These are phyloP conservation scores for Termitomyces sp. DNA, from an alignment of 768 basidiomycete species.

Conservation along the genomic window DNA sequence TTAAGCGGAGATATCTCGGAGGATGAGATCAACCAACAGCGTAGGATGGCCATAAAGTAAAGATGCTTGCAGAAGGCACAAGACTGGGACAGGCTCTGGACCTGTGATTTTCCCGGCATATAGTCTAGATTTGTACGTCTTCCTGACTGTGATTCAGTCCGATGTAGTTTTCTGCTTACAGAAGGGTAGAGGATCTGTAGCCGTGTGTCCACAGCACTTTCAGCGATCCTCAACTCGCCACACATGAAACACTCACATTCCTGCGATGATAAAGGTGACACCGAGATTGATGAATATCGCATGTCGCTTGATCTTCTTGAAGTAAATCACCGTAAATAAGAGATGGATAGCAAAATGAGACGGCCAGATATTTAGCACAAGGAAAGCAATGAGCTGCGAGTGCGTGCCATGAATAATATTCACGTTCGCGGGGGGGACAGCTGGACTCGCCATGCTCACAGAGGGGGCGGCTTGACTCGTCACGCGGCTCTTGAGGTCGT, in stretches of 20 bases:
- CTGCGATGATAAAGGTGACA: slow-evolving; percentile 38
- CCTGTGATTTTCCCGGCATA: slow-evolving; percentile 37
- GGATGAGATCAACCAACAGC: slow-evolving; percentile 25
- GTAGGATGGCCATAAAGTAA: slow-evolving; percentile 43
- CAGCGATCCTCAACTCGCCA: not conserved
- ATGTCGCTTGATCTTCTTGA: slow-evolving; percentile 37
- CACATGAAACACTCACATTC: slow-evolving; percentile 27
- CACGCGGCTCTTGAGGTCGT: not conserved
- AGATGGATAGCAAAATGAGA: slow-evolving; percentile 44
- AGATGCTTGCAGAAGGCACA: slow-evolving; percentile 42
- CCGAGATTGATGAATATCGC: slow-evolving; percentile 41
- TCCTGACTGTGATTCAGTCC: not conserved
- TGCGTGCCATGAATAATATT: slow-evolving; percentile 39
- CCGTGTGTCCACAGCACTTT: not conserved
- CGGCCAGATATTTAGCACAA: slow-evolving; percentile 44
- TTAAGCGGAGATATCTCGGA: not conserved
- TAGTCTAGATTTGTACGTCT: not conserved
- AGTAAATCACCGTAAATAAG: slow-evolving; percentile 33
- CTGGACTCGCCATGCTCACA: not conserved
- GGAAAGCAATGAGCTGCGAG: slow-evolving; percentile 31
- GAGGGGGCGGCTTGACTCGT: no score
- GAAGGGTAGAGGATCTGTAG: slow-evolving; percentile 31
- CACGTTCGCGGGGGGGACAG: slow-evolving; percentile 7
- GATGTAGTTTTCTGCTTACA: slow-evolving; percentile 21
- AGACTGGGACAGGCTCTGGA: slow-evolving; percentile 34